A percentile compares a stretch with the other conserved stretches of the same genome.
Evolutionary conservation across 768 basidiomycete species (phyloP).

Genomic region (Tricholoma terreum): DNA sequence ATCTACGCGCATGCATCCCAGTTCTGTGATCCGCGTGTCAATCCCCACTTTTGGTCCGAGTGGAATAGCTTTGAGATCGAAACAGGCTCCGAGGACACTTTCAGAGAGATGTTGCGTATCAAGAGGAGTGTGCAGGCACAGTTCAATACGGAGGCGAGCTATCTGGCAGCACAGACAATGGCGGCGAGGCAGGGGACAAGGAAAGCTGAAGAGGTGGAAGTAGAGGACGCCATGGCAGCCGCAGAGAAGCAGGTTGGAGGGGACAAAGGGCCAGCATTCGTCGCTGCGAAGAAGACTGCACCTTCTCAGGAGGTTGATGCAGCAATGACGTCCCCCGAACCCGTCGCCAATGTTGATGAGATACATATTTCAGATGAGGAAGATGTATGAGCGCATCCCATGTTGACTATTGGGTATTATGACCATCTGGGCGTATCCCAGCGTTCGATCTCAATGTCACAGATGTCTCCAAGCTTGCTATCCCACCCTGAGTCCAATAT

Average conservation of each 20-base stretch:
- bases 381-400: conserved; percentile 30
- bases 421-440: conserved; percentile 43
- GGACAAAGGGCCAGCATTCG: conserved; percentile 66
- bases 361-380: conserved; percentile 89
- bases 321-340: conserved; percentile 28
- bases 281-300: conserved; percentile 63
- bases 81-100: conserved; percentile 98
- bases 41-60: conserved; percentile 92
- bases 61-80: conserved; percentile 99
- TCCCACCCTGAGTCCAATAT: conserved; percentile 71
- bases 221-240: conserved; percentile 82
- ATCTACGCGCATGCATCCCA: conserved; percentile 98
- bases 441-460: conserved; percentile 69
- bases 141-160: conserved; percentile 96
- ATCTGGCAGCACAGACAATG: conserved; percentile 86
- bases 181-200: conserved; percentile 61
- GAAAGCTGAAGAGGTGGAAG: conserved; percentile 39
- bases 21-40: conserved; percentile 94
- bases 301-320: conserved; percentile 35
- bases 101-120: conserved; percentile 92
- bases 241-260: conserved; percentile 65
- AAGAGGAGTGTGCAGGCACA: conserved; percentile 98
- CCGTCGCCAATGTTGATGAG: conserved; percentile 66
- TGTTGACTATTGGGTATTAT: conserved; percentile 11
- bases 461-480: conserved; percentile 74